These are phyloP conservation scores for Citrus inodora DNA, from an alignment of 345 rosid species.

Conservation along the genomic window DNA sequence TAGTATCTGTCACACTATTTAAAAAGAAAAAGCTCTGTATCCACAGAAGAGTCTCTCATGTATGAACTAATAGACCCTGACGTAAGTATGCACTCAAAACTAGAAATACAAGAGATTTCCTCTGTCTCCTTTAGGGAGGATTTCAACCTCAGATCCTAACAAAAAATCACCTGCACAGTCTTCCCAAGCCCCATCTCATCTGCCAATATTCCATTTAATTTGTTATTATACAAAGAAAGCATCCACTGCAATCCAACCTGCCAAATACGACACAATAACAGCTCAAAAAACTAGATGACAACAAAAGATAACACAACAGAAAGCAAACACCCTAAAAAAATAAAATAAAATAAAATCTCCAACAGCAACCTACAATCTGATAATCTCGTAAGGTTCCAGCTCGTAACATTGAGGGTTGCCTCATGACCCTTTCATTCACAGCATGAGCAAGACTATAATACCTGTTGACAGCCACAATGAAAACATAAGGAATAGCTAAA, in stretches of 20 bases:
- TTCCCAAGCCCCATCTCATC: constrained; percentile 99
- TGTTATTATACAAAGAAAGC: constrained; percentile 98
- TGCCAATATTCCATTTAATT: constrained; percentile 97
- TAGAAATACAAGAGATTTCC: not conserved
- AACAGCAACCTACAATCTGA: constrained; percentile 80
- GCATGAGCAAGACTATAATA: constrained; percentile 98
- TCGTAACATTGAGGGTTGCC: constrained; percentile 96
- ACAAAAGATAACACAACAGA: not conserved
- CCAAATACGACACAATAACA: constrained; percentile 17
- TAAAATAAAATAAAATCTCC: constrained; percentile 1
- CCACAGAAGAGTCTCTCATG: not conserved
- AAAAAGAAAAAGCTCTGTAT: not conserved
- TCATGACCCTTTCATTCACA: constrained; percentile 80
- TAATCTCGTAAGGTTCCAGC: constrained; percentile 95
- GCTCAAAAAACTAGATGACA: constrained; percentile 2
- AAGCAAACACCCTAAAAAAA: constrained; percentile 1
- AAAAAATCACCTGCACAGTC: constrained; percentile 86
- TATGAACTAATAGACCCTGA: not conserved
- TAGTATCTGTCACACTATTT: constrained; percentile 8
- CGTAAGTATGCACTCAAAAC: not conserved
- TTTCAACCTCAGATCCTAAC: constrained; percentile 7
- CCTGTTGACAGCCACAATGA: constrained; percentile 38
- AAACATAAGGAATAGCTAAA: constrained; percentile 1
- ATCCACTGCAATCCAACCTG: constrained; percentile 99
- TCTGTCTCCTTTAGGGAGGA: not conserved